Evolutionary conservation across 2,329 filamentous ascomycete genomes (phyloP).

Genomic region (Ascochyta pisi): DNA sequence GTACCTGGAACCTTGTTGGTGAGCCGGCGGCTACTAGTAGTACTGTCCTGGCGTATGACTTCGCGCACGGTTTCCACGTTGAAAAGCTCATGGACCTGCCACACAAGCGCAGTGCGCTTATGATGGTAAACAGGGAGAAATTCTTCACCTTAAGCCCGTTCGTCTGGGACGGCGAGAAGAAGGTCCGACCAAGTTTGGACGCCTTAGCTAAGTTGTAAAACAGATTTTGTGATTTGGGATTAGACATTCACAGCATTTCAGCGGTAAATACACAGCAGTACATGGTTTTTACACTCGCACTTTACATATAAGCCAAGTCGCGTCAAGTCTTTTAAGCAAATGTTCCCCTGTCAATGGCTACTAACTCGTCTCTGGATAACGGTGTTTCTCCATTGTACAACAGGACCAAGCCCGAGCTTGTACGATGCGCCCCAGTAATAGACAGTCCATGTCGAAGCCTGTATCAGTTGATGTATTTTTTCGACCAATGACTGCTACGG

Average conservation of each 20-base stretch:
- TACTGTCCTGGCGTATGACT: conserved; percentile 75
- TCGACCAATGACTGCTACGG: conserved; percentile 6
- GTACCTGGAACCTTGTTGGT: conserved; percentile 63
- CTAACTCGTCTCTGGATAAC: background rate
- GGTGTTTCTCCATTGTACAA: conserved; percentile 1
- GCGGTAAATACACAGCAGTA: background rate
- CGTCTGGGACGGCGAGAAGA: conserved; percentile 47
- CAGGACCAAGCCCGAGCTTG: background rate
- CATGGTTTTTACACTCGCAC: background rate
- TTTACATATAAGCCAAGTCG: background rate
- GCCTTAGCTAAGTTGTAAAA: conserved; percentile 41
- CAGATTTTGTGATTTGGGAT: background rate
- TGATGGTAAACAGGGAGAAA: conserved; percentile 68
- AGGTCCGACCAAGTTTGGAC: conserved; percentile 44
- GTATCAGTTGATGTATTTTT: background rate
- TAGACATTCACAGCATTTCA: conserved; percentile 1
- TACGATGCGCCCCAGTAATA: background rate
- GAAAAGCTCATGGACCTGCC: conserved; percentile 76
- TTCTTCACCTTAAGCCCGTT: conserved; percentile 74
- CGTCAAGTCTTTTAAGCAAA: background rate
- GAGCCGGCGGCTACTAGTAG: conserved; percentile 76
- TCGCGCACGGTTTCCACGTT: conserved; percentile 74
- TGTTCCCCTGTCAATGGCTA: background rate
- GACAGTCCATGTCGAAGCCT: conserved; percentile 18
- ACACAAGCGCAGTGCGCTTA: conserved; percentile 73